Conservation (phyloP, 1,139 yeast genomes). For the Nakaseomyces uthaithaninus region DNA sequence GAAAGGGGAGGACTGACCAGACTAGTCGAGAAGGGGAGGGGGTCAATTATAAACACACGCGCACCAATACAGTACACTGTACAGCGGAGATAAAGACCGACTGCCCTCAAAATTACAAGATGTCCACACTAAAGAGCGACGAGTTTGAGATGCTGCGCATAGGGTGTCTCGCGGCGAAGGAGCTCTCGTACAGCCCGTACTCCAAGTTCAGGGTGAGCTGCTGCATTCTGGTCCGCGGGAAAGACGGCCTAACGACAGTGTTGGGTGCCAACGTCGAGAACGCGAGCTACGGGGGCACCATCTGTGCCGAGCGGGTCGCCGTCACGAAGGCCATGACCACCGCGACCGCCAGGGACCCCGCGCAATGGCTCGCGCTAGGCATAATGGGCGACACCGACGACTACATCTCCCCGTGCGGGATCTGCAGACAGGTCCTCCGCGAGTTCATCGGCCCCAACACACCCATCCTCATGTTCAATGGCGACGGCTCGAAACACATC, state of each 20-base stretch:
- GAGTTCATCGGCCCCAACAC: slow-evolving; percentile 50
- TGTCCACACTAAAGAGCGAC: background rate
- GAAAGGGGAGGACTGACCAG: too few species aligned
- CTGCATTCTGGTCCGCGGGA: slow-evolving; percentile 47
- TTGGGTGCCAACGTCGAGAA: slow-evolving; percentile 86
- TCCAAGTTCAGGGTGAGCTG: slow-evolving; percentile 87
- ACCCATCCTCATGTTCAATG: slow-evolving; percentile 56
- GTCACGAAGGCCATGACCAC: slow-evolving; percentile 52
- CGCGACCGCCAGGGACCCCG: slow-evolving; percentile 6
- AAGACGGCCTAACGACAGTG: slow-evolving; percentile 35
- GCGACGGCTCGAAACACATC: slow-evolving; percentile 39
- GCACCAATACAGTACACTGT: too few species aligned
- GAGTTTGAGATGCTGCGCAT: slow-evolving; percentile 4
- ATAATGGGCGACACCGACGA: slow-evolving; percentile 57
- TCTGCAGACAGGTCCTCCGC: slow-evolving; percentile 80
- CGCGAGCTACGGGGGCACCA: slow-evolving; percentile 80
- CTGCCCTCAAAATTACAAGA: too few species aligned
- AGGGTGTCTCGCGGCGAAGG: slow-evolving; percentile 35
- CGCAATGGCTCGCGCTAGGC: slow-evolving; percentile 36
- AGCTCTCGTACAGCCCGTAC: slow-evolving; percentile 66
- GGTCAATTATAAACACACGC: too few species aligned
- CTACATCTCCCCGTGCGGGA: slow-evolving; percentile 83
- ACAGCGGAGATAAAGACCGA: too few species aligned
- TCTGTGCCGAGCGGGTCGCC: slow-evolving; percentile 88
- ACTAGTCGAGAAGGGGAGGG: too few species aligned